Percentiles rank a stretch among this genome's conserved stretches.
Evolutionary conservation across 345 rosid species (phyloP).

Genomic region (Gossypium australe): DNA sequence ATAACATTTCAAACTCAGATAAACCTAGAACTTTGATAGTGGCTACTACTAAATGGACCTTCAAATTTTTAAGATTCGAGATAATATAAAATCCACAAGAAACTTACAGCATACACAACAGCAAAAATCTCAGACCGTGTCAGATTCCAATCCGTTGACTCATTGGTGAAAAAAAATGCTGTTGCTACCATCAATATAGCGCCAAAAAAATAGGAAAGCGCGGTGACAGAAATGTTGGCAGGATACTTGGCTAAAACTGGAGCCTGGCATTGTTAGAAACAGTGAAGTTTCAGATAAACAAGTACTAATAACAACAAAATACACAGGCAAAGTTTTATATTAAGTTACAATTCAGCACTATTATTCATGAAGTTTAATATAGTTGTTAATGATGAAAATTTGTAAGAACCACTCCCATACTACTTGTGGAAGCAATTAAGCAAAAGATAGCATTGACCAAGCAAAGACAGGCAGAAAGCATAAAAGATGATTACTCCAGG

Average conservation of each 20-base stretch:
- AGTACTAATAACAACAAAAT: constrained; percentile 8
- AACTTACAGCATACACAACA: constrained; percentile 85
- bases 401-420: background rate
- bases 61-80: background rate
- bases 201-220: constrained; percentile 78
- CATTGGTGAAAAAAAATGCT: constrained; percentile 56
- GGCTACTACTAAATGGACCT: background rate
- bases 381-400: background rate
- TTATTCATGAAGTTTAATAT: background rate
- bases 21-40: background rate
- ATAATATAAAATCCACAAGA: constrained; percentile 11
- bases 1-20: constrained; percentile 9
- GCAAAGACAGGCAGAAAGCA: background rate
- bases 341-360: background rate
- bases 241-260: constrained; percentile 78
- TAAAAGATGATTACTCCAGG: background rate
- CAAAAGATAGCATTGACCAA: background rate
- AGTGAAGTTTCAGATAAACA: background rate
- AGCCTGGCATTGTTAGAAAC: constrained; percentile 49
- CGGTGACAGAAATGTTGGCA: constrained; percentile 76
- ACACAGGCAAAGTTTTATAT: background rate
- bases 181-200: constrained; percentile 62
- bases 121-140: constrained; percentile 74
- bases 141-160: constrained; percentile 77
- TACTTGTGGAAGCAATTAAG: background rate